Base-by-base conservation (phyloP, 208 protist genomes). In the Leishmania arabica region DNA sequence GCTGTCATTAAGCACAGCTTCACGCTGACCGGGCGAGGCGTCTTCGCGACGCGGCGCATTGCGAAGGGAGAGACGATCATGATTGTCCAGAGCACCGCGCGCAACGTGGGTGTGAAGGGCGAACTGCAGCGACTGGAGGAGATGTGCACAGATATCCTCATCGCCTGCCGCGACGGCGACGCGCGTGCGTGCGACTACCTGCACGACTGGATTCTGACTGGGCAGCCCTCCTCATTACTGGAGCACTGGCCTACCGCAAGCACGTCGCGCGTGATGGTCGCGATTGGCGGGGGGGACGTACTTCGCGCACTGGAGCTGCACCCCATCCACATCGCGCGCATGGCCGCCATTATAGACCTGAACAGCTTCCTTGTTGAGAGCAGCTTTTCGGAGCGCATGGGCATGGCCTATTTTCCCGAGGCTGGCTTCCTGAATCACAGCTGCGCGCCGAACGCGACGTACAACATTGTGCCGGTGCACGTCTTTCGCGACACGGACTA, bases 351-450 rank as follows among this genome's bases (percentile, higher is more conserved):
- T 31, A 84, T 97, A 6, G 95, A 97, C 82, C 69, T 97, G 84
- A 96, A 96, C 84, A 94, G 90, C 77, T 96, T 97, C 69, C 90
- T 96, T 19, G 93, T 97, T 45, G 92, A 97, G 79, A 95, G 91
- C 65, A 95, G 77, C 75, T 94, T 91, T 60, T 91, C 91, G 51
- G 91, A 96, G 83, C 91, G 93, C 11, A 96, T 94, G 66, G 95
- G 95, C 47, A 95, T 95, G 91, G 95, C 90, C 17, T 97, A 97
- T 88, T 97, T 95, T 74, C 92, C 95, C 9, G 92, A 96, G 84
- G 95, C 95, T 0, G 95, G 91, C 24, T 96, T 96, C 73, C 77
- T 96, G 27, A 97, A 97, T 65, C 95, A 97, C 87, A 97, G 95
- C 90, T 97, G 95, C 77, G 65, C 74, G 34, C 93, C 95, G 17